These are phyloP conservation scores for Trichaptum fuscoviolaceum DNA, from an alignment of 768 basidiomycete species.

Conservation along the genomic window DNA sequence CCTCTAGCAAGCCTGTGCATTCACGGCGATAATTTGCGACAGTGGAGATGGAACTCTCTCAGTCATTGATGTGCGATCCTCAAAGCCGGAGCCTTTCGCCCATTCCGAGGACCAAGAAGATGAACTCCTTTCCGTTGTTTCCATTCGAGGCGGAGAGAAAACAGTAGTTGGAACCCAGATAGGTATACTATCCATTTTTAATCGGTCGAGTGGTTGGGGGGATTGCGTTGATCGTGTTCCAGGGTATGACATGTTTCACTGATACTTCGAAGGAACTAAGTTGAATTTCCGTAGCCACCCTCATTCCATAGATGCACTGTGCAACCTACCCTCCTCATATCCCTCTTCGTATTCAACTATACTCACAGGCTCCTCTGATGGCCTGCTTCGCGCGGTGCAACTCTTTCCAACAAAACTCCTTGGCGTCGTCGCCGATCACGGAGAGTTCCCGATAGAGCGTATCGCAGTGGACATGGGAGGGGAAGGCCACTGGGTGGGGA, in stretches of 20 bases:
- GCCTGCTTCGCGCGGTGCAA: conserved; percentile 80
- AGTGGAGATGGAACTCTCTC: conserved; percentile 94
- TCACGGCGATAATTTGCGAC: conserved; percentile 1
- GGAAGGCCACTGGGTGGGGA: conserved; percentile 82
- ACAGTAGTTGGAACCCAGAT: conserved; percentile 84
- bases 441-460: conserved; percentile 87
- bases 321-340: conserved; percentile 58
- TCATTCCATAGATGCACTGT: conserved; percentile 84
- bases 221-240: conserved; percentile 90
- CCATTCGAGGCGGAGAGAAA: conserved; percentile 85
- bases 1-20: not conserved
- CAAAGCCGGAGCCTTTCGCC: conserved; percentile 67
- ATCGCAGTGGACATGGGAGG: conserved; percentile 58
- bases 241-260: conserved; percentile 46
- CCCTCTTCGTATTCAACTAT: conserved; percentile 60
- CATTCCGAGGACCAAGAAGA: conserved; percentile 97
- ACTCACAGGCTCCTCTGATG: conserved; percentile 90
- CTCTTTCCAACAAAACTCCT: conserved; percentile 85
- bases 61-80: conserved; percentile 86
- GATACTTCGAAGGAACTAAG: conserved; percentile 10
- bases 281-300: conserved; percentile 61
- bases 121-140: conserved; percentile 78
- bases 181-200: conserved; percentile 87
- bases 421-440: conserved; percentile 88
- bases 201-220: conserved; percentile 80